Percentiles rank a stretch among this genome's conserved stretches.
phyloP scores from a whole-genome alignment of 192 early-diverging fungal species.

The Coemansia sp. region DNA sequence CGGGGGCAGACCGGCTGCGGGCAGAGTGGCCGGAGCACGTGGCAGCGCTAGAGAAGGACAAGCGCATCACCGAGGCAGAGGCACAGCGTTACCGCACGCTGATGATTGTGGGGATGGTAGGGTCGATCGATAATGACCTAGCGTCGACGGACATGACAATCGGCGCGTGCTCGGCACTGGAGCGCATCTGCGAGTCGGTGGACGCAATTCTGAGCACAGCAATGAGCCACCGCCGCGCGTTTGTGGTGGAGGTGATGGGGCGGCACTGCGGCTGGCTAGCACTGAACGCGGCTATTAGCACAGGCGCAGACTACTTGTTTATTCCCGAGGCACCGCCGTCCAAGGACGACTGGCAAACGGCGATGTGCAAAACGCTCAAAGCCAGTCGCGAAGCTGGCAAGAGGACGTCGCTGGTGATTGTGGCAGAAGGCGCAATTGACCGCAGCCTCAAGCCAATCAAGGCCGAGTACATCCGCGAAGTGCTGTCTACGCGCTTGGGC shows the following conservation, averaged over 20 bases:
- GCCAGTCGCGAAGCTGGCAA: slow-evolving; percentile 77
- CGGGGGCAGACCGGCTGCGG: slow-evolving; percentile 89
- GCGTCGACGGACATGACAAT: slow-evolving; percentile 91
- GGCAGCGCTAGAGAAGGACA: slow-evolving; percentile 66
- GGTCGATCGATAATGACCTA: slow-evolving; percentile 97
- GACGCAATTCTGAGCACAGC: slow-evolving; percentile 93
- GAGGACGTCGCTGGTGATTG: slow-evolving; percentile 91
- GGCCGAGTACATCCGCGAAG: slow-evolving; percentile 76
- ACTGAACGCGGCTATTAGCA: slow-evolving; percentile 79
- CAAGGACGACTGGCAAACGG: slow-evolving; percentile 81
- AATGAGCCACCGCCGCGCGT: slow-evolving; percentile 90
- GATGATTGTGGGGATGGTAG: slow-evolving; percentile 95
- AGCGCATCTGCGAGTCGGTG: slow-evolving; percentile 93
- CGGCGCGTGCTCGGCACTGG: slow-evolving; percentile 88
- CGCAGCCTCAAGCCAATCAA: slow-evolving; percentile 83
- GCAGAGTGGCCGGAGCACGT: slow-evolving; percentile 87
- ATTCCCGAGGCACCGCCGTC: slow-evolving; percentile 91
- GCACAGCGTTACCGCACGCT: slow-evolving; percentile 65
- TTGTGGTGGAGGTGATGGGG: slow-evolving; percentile 98
- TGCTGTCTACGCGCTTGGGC: slow-evolving; percentile 73
- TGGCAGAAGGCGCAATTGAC: slow-evolving; percentile 95
- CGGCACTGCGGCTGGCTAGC: slow-evolving; percentile 96
- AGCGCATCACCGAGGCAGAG: slow-evolving; percentile 61
- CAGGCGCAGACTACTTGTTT: slow-evolving; percentile 94
- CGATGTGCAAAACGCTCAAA: slow-evolving; percentile 80